Percentiles rank a stretch among this genome's conserved stretches.
Conservation (phyloP, 352 stramenopile species). For the Pythium phragmitis region DNA sequence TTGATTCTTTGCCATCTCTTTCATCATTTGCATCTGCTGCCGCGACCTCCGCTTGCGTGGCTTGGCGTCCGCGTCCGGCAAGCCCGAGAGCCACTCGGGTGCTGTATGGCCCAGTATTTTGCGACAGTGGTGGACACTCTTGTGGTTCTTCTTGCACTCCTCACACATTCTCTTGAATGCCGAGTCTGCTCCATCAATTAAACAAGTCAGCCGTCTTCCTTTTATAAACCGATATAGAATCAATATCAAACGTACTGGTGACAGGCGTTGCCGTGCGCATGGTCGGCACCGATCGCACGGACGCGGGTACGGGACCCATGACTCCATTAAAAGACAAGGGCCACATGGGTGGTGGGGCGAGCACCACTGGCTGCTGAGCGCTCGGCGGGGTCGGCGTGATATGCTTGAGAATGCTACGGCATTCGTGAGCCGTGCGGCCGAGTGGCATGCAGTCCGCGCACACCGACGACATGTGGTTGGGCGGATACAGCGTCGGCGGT, state of each 20-base stretch:
- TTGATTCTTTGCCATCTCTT: too few relatives aligned
- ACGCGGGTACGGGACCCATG: constrained; percentile 3
- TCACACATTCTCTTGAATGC: constrained; percentile 67
- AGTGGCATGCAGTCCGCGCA: constrained; percentile 29
- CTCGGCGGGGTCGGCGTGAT: constrained; percentile 24
- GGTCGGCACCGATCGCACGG: constrained; percentile 30
- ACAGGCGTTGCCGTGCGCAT: constrained; percentile 10
- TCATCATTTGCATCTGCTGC: constrained; percentile 5
- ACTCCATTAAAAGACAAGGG: not conserved
- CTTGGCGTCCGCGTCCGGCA: constrained; percentile 17
- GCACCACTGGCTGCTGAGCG: constrained; percentile 6
- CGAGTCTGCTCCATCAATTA: not conserved
- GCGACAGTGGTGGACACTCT: constrained; percentile 64
- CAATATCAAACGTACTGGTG: constrained; percentile 3
- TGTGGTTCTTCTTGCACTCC: constrained; percentile 64
- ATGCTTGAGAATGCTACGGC: constrained; percentile 33
- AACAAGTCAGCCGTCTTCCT: not conserved
- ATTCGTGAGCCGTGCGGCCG: constrained; percentile 27
- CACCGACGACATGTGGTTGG: constrained; percentile 29
- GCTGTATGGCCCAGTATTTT: constrained; percentile 64
- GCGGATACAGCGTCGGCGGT: constrained; percentile 27
- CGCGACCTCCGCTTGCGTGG: constrained; percentile 25
- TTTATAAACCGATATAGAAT: not conserved
- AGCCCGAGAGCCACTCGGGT: constrained; percentile 57
- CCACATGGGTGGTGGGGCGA: not conserved